Evolutionary conservation across 768 basidiomycete species (phyloP).

Genomic region (Boletus barrowsii): DNA sequence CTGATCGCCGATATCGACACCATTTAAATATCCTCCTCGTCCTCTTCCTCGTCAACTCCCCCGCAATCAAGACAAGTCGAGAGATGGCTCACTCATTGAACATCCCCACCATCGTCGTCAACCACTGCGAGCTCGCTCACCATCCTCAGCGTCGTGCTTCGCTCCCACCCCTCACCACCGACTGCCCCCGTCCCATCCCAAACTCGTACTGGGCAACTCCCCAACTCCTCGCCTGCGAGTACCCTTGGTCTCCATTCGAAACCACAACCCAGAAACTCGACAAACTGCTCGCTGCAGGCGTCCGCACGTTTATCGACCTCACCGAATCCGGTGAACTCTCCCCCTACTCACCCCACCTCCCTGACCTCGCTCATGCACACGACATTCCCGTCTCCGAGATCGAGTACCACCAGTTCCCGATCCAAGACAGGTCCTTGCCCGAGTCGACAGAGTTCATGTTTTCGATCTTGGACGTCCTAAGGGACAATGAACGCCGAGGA

Average conservation of each 20-base stretch:
- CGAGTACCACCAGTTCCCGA: conserved; percentile 78
- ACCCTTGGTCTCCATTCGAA: conserved; percentile 68
- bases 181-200: conserved; percentile 60
- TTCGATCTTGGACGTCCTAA: conserved; percentile 53
- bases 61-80: no score
- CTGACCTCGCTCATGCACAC: conserved; percentile 49
- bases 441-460: conserved; percentile 57
- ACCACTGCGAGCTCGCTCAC: not conserved
- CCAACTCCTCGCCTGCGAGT: conserved; percentile 73
- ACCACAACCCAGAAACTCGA: conserved; percentile 64
- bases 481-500: conserved; percentile 56
- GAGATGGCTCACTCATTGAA: no score
- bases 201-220: conserved; percentile 85
- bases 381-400: conserved; percentile 53
- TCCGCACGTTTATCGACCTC: conserved; percentile 80
- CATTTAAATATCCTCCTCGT: no score
- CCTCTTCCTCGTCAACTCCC: no score
- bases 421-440: conserved; percentile 69
- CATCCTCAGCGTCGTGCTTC: conserved; percentile 19
- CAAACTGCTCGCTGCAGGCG: conserved; percentile 65
- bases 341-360: conserved; percentile 59
- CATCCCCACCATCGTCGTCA: conserved; percentile 13
- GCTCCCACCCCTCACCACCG: conserved; percentile 12
- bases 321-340: conserved; percentile 75
- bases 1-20: no score